Percentiles rank a stretch among this genome's conserved stretches.
Conservation (phyloP, 139 green algal species). For the Chlamydomonas sphaeroides region DNA sequence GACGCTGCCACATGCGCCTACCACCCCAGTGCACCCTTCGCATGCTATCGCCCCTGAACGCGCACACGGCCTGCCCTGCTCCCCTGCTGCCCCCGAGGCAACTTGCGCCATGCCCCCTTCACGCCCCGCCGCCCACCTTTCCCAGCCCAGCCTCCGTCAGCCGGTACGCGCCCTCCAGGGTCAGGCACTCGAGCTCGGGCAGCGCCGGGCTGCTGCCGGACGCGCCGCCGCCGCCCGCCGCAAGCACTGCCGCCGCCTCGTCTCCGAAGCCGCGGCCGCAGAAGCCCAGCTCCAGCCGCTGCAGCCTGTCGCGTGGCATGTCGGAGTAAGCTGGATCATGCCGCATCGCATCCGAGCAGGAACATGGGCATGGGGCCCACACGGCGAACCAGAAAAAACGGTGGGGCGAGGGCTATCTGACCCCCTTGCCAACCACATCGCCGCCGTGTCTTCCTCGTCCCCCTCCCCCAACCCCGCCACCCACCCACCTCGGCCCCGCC, state of each 20-base stretch:
- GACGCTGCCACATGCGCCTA: too few relatives aligned
- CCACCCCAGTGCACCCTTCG: background rate
- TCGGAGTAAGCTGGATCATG: too few relatives aligned
- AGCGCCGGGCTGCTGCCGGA: constrained; percentile 41
- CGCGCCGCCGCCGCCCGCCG: constrained; percentile 4
- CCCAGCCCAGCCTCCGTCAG: constrained; percentile 62
- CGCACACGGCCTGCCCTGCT: too few relatives aligned
- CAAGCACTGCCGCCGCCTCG: constrained; percentile 42
- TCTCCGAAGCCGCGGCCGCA: constrained; percentile 74
- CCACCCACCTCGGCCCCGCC: constrained; percentile 8
- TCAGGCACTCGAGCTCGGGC: constrained; percentile 46
- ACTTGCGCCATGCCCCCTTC: too few relatives aligned
- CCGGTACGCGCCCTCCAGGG: constrained; percentile 71
- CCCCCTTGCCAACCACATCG: too few relatives aligned
- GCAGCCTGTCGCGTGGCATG: constrained; percentile 47
- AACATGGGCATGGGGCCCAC: too few relatives aligned
- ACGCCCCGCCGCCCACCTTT: constrained; percentile 3
- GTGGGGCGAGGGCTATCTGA: too few relatives aligned
- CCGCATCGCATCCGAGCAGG: too few relatives aligned
- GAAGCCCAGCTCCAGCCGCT: constrained; percentile 68
- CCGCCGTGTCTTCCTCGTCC: too few relatives aligned
- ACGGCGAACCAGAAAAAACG: too few relatives aligned
- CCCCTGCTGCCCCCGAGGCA: too few relatives aligned
- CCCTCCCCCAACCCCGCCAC: background rate
- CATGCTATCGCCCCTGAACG: background rate